Percentiles rank a stretch among this genome's conserved stretches.
Evolutionary conservation across 768 basidiomycete genomes (phyloP).

Genomic region (Rhizopogon rudus): DNA sequence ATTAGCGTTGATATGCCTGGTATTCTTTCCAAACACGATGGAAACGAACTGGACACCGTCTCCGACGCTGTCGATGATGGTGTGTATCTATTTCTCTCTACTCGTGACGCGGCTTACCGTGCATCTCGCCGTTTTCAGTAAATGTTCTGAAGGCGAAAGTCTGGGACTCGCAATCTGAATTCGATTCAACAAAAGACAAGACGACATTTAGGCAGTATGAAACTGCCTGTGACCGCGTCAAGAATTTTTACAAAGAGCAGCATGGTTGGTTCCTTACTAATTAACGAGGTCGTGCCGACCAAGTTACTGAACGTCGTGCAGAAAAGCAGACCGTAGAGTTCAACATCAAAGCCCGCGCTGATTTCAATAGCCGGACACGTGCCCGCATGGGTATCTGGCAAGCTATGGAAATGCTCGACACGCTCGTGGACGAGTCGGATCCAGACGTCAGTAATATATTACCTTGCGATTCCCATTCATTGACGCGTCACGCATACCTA

Average conservation of each 20-base stretch:
- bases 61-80: slow-evolving; percentile 49
- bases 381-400: slow-evolving; percentile 85
- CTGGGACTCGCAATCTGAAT: slow-evolving; percentile 54
- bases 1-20: slow-evolving; percentile 18
- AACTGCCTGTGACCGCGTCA: slow-evolving; percentile 72
- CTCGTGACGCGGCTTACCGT: not conserved
- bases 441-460: slow-evolving; percentile 54
- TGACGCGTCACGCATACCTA: slow-evolving; percentile 23
- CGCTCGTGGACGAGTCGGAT: slow-evolving; percentile 86
- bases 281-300: not conserved
- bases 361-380: slow-evolving; percentile 62
- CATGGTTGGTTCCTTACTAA: slow-evolving; percentile 43
- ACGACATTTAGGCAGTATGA: slow-evolving; percentile 68
- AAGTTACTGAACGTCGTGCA: slow-evolving; percentile 18
- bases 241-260: slow-evolving; percentile 72
- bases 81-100: slow-evolving; percentile 16
- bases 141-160: slow-evolving; percentile 61
- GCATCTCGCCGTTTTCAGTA: slow-evolving; percentile 35
- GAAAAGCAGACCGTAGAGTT: slow-evolving; percentile 86
- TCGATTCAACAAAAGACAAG: slow-evolving; percentile 58
- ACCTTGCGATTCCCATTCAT: not conserved
- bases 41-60: slow-evolving; percentile 32
- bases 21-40: slow-evolving; percentile 15
- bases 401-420: slow-evolving; percentile 84
- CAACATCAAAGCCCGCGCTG: slow-evolving; percentile 73